A percentile compares a stretch with the other conserved stretches of the same genome.
Evolutionary conservation across 192 early-diverging fungal species (phyloP).

Genomic region (Tieghemiomyces parasiticus): DNA sequence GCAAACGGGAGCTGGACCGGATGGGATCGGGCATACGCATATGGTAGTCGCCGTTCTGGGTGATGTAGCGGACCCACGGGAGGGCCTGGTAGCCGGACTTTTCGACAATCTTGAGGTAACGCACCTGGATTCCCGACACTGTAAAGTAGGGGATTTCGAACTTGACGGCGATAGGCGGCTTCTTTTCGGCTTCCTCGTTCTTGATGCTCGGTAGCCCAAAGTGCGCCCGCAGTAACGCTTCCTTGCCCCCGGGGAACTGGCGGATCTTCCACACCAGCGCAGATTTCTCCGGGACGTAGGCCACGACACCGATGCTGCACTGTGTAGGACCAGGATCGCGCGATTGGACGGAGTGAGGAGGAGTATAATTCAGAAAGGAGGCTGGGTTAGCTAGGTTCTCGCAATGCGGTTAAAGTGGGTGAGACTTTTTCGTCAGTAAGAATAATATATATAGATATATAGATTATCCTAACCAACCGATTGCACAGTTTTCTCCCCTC

Average conservation of each 20-base stretch:
- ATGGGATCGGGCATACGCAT: slow-evolving; percentile 79
- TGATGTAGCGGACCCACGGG: slow-evolving; percentile 84
- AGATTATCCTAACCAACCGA: no score
- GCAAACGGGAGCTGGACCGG: slow-evolving; percentile 41
- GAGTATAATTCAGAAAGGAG: slow-evolving; percentile 23
- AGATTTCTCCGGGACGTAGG: slow-evolving; percentile 87
- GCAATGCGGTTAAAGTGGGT: no score
- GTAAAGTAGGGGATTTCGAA: slow-evolving; percentile 89
- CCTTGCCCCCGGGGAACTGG: slow-evolving; percentile 96
- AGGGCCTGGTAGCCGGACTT: slow-evolving; percentile 77
- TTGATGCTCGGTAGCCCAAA: slow-evolving; percentile 76
- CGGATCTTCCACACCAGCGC: slow-evolving; percentile 97
- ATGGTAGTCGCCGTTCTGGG: slow-evolving; percentile 89
- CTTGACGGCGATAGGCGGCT: slow-evolving; percentile 69
- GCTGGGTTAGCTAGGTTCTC: no score
- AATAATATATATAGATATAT: no score
- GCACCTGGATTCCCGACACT: slow-evolving; percentile 76
- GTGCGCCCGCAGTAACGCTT: slow-evolving; percentile 79
- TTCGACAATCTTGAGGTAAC: slow-evolving; percentile 83
- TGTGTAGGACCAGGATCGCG: slow-evolving; percentile 15
- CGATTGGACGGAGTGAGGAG: not conserved
- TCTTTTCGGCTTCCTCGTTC: slow-evolving; percentile 66
- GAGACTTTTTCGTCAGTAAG: no score
- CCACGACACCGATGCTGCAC: slow-evolving; percentile 71
- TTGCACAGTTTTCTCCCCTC: no score